A percentile compares a stretch with the other conserved stretches of the same genome.
These are phyloP conservation scores for Viola pubescens DNA, from an alignment of 441 rosid species.

Conservation along the genomic window DNA sequence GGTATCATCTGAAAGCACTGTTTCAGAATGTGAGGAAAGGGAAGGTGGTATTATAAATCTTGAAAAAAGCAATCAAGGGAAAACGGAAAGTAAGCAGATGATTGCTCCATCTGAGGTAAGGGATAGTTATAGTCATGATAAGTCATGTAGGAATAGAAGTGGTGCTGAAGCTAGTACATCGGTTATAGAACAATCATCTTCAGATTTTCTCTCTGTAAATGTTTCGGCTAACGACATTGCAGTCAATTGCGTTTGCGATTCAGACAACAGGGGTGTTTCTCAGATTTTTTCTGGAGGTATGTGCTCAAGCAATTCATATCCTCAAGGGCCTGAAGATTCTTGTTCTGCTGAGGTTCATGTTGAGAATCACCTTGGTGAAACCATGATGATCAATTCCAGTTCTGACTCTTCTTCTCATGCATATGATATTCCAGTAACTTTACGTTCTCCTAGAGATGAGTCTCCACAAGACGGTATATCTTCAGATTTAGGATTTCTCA, in stretches of 20 bases:
- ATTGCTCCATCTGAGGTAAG: constrained; percentile 37
- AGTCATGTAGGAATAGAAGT: constrained; percentile 32
- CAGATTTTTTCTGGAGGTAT: constrained; percentile 21
- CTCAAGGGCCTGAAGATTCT: constrained; percentile 27
- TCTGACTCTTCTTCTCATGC: constrained; percentile 26
- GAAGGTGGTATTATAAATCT: constrained; percentile 22
- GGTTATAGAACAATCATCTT: constrained; percentile 36
- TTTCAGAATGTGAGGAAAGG: constrained; percentile 17
- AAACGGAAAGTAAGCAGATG: constrained; percentile 31
- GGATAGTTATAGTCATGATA: constrained; percentile 28
- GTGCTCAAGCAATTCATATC: constrained; percentile 27
- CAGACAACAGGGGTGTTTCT: constrained; percentile 31
- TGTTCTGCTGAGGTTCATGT: constrained; percentile 15
- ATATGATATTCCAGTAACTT: constrained; percentile 24
- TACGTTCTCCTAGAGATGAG: constrained; percentile 24
- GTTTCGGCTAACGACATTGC: constrained; percentile 38
- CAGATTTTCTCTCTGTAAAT: constrained; percentile 37
- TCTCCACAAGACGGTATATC: constrained; percentile 27
- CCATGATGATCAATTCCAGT: constrained; percentile 13
- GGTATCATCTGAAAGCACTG: constrained; percentile 28
- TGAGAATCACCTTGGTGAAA: constrained; percentile 28
- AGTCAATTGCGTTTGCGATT: constrained; percentile 34
- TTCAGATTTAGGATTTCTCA: constrained; percentile 41
- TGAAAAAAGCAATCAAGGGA: constrained; percentile 23
- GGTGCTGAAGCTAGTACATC: constrained; percentile 39